These are phyloP conservation scores for Candida succiphila DNA, from an alignment of 805 yeast species.

Conservation along the genomic window DNA sequence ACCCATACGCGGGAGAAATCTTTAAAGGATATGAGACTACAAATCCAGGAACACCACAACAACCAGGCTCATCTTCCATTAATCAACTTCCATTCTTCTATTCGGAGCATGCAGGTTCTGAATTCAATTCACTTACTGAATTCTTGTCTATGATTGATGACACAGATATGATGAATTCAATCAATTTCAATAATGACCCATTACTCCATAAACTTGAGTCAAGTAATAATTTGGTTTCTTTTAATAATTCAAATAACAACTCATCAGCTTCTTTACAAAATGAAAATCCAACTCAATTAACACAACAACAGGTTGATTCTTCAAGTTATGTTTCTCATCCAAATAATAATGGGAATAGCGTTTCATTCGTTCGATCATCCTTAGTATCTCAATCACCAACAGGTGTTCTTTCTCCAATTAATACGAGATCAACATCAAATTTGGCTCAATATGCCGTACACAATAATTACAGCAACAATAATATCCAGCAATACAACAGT, in stretches of 20 bases:
- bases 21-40: conserved; percentile 1
- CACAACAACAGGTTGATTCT: background rate
- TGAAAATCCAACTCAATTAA: background rate
- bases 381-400: background rate
- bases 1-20: background rate
- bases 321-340: conserved; percentile 4
- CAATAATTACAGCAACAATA: conserved; percentile 3
- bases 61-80: conserved; percentile 8
- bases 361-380: background rate
- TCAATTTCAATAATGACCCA: conserved; percentile 25
- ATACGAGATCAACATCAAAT: conserved; percentile 5
- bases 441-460: background rate
- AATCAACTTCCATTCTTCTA: conserved; percentile 71
- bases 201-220: conserved; percentile 23
- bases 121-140: conserved; percentile 82
- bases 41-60: conserved; percentile 2
- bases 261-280: conserved; percentile 8
- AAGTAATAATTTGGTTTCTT: conserved; percentile 9
- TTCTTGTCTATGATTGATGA: conserved; percentile 87
- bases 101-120: conserved; percentile 89
- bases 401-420: background rate
- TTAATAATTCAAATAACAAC: conserved; percentile 10
- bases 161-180: conserved; percentile 49
- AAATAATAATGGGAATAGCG: conserved; percentile 2
- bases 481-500: conserved; percentile 3